Base-by-base conservation (phyloP, 495 filamentous ascomycete genomes). In the Xylaria castorea region DNA sequence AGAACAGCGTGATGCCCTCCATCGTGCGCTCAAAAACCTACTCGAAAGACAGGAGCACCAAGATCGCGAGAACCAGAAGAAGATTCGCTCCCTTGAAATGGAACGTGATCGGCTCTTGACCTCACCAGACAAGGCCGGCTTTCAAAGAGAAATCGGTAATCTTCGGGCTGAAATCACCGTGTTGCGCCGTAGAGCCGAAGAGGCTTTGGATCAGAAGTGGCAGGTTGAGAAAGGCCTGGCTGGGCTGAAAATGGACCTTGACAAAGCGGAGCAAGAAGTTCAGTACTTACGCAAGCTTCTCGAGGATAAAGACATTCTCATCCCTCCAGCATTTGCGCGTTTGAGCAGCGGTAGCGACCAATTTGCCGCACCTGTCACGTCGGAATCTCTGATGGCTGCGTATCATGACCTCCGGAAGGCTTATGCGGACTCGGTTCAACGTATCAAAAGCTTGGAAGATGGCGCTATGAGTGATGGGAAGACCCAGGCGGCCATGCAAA, bases 201-300 rank as follows among this genome's bases (percentile, higher is more conserved):
- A 99, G 68, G 97, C 96, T 27, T 86, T 98, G n/a, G 94, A 97
- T 75, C 92, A 95, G 76, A 98, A 98, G 84, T 98, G 92, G 89
- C 92, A 96, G 81, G 95, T 95, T 70, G 96, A 99, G 82, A 97
- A 97, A 81, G 94, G 94, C 32, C 86, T 99, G 18, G 88, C 91
- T 71, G 95, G 95, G 53, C 84, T 99, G 73, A 97, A 97, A 82
- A 98, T 97, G 92, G 96, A 99, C 78, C 89, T 99, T 38, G 97
- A 99, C 78, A 92, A 95, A 72, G 94, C 96, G 5, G 92, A 97
- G 81, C 92, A 96, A 78, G 97, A 99, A 83, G 97, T 95, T 16
- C 83, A 86, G 40, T 93, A 92, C 34, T 83, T 99, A 40, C 90
- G 94, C 32, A 87, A 82, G 32, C 86, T 99, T 30, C 88, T 99